Conservation (phyloP, 352 stramenopile genomes). For the Pilasporangium apinafurcum region DNA sequence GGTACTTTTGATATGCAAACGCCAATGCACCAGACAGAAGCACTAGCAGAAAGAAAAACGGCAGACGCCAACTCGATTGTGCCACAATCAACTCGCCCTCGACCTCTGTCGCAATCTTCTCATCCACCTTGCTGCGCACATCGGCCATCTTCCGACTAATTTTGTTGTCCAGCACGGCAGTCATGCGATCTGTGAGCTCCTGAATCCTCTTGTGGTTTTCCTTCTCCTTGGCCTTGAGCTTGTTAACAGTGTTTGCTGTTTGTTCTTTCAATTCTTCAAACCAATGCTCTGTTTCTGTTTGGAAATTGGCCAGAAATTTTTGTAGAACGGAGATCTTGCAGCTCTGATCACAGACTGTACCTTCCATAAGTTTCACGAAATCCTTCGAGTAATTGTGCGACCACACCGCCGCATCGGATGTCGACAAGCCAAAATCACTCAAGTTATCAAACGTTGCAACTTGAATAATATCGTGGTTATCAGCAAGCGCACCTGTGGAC, state of each 20-base stretch:
- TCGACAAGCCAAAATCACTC: constrained; percentile 43
- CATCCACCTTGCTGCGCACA: constrained; percentile 53
- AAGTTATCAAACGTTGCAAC: constrained; percentile 57
- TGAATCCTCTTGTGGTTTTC: constrained; percentile 72
- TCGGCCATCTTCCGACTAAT: constrained; percentile 60
- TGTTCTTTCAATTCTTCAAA: constrained; percentile 78
- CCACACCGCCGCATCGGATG: constrained; percentile 64
- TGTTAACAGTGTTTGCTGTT: constrained; percentile 67
- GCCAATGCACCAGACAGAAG: constrained; percentile 44
- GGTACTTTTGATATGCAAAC: constrained; percentile 83
- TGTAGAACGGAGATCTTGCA: constrained; percentile 81
- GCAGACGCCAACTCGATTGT: constrained; percentile 63
- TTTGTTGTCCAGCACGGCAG: constrained; percentile 66
- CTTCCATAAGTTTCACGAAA: constrained; percentile 55
- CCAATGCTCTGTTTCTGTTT: constrained; percentile 79
- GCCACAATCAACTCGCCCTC: constrained; percentile 60
- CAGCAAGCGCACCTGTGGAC: constrained; percentile 67
- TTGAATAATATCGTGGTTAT: constrained; percentile 81
- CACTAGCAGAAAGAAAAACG: constrained; percentile 75
- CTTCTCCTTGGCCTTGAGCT: constrained; percentile 65
- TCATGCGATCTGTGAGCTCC: constrained; percentile 62
- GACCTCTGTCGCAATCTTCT: constrained; percentile 64
- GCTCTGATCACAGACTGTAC: constrained; percentile 53
- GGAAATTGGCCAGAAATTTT: constrained; percentile 77
- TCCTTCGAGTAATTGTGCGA: constrained; percentile 85